phyloP scores from a whole-genome alignment of 805 yeast genomes.

The Priceomyces melissophilus region DNA sequence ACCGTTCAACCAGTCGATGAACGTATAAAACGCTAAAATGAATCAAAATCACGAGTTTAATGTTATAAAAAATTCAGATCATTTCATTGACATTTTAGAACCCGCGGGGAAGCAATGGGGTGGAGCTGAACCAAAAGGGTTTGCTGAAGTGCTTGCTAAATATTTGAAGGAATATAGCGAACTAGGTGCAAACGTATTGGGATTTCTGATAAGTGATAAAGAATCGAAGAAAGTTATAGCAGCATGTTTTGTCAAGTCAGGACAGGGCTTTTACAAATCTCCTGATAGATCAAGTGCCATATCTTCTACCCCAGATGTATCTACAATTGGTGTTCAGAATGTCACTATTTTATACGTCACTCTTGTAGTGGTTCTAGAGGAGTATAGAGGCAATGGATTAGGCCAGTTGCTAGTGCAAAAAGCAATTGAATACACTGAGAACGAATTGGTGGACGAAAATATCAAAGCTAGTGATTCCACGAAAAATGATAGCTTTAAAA shows the following conservation, averaged over 20 bases:
- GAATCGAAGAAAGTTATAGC: slow-evolving; percentile 20
- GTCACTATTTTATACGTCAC: slow-evolving; percentile 24
- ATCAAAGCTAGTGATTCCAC: slow-evolving; percentile 18
- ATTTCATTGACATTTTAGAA: slow-evolving; percentile 16
- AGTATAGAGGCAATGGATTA: slow-evolving; percentile 27
- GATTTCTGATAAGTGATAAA: slow-evolving; percentile 24
- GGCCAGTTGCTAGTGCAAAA: slow-evolving; percentile 21
- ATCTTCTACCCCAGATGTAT: slow-evolving; percentile 28
- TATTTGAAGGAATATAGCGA: slow-evolving; percentile 9
- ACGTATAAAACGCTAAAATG: too few relatives aligned
- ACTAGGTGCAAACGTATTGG: slow-evolving; percentile 18
- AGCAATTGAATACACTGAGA: slow-evolving; percentile 31
- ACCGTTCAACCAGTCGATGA: too few relatives aligned
- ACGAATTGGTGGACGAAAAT: slow-evolving; percentile 23
- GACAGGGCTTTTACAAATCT: slow-evolving; percentile 27
- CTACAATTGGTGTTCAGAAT: slow-evolving; percentile 29
- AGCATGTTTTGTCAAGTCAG: slow-evolving; percentile 18
- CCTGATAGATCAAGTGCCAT: slow-evolving; percentile 21
- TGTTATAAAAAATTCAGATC: slow-evolving; percentile 20
- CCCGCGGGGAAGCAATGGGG: slow-evolving; percentile 26
- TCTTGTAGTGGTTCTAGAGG: slow-evolving; percentile 24
- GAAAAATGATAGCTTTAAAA: slow-evolving; percentile 27
- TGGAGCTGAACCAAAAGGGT: slow-evolving; percentile 16
- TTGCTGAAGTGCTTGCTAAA: slow-evolving; percentile 17
- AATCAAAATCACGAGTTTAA: not conserved